Base-by-base conservation (phyloP, 1,284 basidiomycete genomes). In the Tylopilus sp. region DNA sequence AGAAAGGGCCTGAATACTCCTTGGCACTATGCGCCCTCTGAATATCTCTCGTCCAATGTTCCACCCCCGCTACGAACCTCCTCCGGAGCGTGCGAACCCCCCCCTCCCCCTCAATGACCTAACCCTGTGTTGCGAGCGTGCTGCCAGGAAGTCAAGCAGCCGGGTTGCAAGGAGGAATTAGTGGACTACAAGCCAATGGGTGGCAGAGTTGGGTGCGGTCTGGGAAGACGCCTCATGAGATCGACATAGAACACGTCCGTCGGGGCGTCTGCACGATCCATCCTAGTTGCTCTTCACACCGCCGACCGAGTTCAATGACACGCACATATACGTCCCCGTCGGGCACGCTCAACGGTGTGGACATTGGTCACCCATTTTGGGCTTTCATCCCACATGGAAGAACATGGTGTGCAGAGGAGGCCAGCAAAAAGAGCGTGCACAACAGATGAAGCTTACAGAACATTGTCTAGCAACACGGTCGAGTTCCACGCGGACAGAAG, bases 21-120 rank as follows among this genome's bases (percentile, higher is more conserved):
- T 35, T 12, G 9, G 15, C 28, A 7, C 15, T 39, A 1, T 23
- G 23, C 6, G 36, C 70, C 39, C 69, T 59, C 78, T 77, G 80
- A 15, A 69, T 58, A 33, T 34, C 19, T 19, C 16, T 38, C 25
- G 59, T 63, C 78, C 78, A 82, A 1, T 79, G 77, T 55, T 78
- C 78, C 16, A 69, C 65, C 2, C 75, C 79, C 4, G 41, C 49
- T 0, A 80, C 74, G 34, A 76, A 70, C 25, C 72, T 64, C 8
- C 76, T 77, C 0, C 63, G 52, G 2, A 68, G 52, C 5, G 63
- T 36, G 2, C 47, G 49, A 55, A 33, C 35, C 4, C 30, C 16
- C 28, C 8, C 9, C 29, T 29, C 39, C 11, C n/a, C n/a, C n/a
- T n/a, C n/a, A n/a, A 41, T 13, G 15, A 41, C 19, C 40, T 18